phyloP scores from a whole-genome alignment of 176 grass and related monocot genomes.

The Musa itinerans region DNA sequence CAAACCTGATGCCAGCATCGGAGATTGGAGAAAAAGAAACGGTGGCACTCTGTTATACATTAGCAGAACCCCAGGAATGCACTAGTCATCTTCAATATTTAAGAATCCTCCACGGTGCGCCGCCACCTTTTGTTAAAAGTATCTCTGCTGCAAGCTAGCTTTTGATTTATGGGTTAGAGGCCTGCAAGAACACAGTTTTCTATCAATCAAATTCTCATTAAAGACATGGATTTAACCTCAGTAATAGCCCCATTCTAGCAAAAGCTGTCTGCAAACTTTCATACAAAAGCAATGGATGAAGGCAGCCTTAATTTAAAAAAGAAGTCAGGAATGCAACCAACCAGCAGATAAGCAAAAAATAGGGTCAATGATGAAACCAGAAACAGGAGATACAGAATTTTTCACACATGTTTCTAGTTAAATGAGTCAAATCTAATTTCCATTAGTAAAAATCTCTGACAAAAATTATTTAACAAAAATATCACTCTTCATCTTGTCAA shows the following conservation, averaged over 20 bases:
- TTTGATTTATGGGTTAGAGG: constrained; percentile 51
- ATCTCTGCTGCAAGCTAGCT: constrained; percentile 18
- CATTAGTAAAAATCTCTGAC: not conserved
- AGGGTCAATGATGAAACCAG: not conserved
- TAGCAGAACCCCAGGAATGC: not conserved
- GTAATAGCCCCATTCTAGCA: not conserved
- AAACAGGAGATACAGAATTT: not conserved
- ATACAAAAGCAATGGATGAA: too few species aligned
- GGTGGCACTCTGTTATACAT: not conserved
- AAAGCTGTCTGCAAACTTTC: too few species aligned
- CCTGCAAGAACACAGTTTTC: constrained; percentile 33
- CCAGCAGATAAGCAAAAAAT: too few species aligned
- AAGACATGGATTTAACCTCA: not conserved
- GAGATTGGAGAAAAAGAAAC: not conserved
- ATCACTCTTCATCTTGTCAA: constrained; percentile 1
- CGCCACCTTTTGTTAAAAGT: constrained; percentile 58
- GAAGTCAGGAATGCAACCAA: too few species aligned
- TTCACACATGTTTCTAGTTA: not conserved
- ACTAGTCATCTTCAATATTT: constrained; percentile 26
- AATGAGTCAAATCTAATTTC: not conserved
- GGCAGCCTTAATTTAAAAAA: too few species aligned
- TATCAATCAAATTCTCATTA: not conserved
- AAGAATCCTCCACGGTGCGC: constrained; percentile 33
- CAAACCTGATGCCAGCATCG: not conserved
- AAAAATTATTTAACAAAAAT: not conserved